phyloP scores from a whole-genome alignment of 2,329 filamentous ascomycete species.

The Davidsoniella virescens region DNA sequence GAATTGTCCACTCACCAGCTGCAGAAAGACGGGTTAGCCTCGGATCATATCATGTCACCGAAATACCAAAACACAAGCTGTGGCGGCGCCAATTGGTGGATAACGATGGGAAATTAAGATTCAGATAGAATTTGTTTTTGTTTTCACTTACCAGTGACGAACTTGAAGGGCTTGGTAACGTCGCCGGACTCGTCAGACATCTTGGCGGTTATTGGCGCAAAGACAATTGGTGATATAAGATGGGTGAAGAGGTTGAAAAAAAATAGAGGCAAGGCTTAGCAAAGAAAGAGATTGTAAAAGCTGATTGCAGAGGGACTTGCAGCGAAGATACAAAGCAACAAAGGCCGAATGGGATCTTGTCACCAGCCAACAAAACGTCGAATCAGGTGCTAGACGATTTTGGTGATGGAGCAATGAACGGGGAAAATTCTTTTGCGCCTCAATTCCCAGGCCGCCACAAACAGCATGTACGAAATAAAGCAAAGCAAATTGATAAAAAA shows the following conservation, averaged over 20 bases:
- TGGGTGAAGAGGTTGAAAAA: constrained; percentile 2
- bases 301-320: constrained; percentile 18
- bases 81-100: background rate
- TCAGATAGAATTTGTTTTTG: constrained; percentile 20
- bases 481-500: background rate
- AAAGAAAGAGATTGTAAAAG: constrained; percentile 6
- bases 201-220: constrained; percentile 30
- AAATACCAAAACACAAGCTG: background rate
- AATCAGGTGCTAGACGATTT: constrained; percentile 27
- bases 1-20: constrained; percentile 28
- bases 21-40: constrained; percentile 25
- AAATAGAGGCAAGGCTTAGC: constrained; percentile 1
- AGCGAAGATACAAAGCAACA: constrained; percentile 22
- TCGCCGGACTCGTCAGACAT: constrained; percentile 80
- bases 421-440: constrained; percentile 1
- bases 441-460: constrained; percentile 4
- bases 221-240: constrained; percentile 1
- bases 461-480: too few relatives aligned
- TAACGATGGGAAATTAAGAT: constrained; percentile 9
- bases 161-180: constrained; percentile 99
- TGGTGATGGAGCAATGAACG: constrained; percentile 5
- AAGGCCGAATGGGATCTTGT: constrained; percentile 18
- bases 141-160: constrained; percentile 75
- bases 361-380: constrained; percentile 23
- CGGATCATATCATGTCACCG: constrained; percentile 21